These are phyloP conservation scores for Tubosaeta sp. DNA, from an alignment of 768 basidiomycete genomes.

Conservation along the genomic window DNA sequence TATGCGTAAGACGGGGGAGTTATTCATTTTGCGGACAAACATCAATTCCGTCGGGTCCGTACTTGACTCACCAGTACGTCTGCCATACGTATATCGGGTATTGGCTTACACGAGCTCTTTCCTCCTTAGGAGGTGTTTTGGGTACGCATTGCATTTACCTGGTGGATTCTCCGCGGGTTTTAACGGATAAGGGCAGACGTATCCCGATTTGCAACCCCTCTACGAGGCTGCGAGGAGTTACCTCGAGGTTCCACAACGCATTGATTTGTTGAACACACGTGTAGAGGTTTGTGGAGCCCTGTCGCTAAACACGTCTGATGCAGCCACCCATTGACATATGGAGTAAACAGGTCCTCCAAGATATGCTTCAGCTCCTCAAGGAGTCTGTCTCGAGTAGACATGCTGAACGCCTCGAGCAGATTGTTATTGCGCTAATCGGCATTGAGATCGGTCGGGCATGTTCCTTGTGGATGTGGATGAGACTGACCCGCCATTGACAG, in stretches of 20 bases:
- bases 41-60: conserved; percentile 96
- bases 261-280: conserved; percentile 88
- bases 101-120: background rate
- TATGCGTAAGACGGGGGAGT: conserved; percentile 94
- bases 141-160: conserved; percentile 48
- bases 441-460: conserved; percentile 71
- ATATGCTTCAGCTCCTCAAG: conserved; percentile 93
- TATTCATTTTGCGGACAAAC: conserved; percentile 90
- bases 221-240: conserved; percentile 94
- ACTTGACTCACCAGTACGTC: conserved; percentile 86
- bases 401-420: conserved; percentile 87
- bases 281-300: conserved; percentile 64
- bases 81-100: background rate
- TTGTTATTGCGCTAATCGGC: conserved; percentile 86
- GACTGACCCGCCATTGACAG: conserved; percentile 32
- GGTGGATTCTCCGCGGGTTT: conserved; percentile 14
- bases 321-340: conserved; percentile 2
- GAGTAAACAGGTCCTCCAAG: conserved; percentile 74
- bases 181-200: conserved; percentile 54
- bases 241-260: conserved; percentile 91
- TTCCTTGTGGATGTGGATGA: background rate
- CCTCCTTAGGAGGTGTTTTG: conserved; percentile 86
- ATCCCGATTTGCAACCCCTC: conserved; percentile 90
- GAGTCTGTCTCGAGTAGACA: conserved; percentile 91
- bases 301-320: background rate